A percentile compares a stretch with the other conserved stretches of the same genome.
phyloP scores from a whole-genome alignment of 2,329 filamentous ascomycete species.

The Fulvia fulva region DNA sequence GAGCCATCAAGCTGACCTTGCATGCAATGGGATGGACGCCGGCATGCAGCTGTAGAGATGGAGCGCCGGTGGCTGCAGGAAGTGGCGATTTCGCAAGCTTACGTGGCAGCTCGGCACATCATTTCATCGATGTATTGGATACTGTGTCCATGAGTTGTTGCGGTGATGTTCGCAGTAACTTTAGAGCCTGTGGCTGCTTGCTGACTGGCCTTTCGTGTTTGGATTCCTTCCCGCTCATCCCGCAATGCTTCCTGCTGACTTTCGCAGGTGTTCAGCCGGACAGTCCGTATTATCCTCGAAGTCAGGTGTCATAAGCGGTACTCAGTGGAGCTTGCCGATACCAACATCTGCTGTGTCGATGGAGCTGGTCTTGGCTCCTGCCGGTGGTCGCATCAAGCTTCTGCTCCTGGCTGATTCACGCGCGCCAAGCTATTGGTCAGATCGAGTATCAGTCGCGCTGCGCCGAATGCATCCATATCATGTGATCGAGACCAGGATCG shows the following conservation, averaged over 20 bases:
- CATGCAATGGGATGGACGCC: background rate
- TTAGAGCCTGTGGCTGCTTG: background rate
- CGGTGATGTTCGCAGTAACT: background rate
- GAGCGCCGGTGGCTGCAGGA: background rate
- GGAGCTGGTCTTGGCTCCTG: background rate
- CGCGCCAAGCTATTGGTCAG: background rate
- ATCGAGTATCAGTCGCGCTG: background rate
- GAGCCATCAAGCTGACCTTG: background rate
- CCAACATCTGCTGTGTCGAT: background rate
- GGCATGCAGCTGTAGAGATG: background rate
- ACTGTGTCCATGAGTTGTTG: background rate
- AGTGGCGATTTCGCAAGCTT: background rate
- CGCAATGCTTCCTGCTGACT: background rate
- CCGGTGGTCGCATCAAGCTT: background rate
- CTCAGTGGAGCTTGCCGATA: background rate
- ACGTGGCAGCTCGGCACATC: background rate
- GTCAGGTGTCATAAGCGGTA: background rate
- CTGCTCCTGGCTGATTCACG: background rate
- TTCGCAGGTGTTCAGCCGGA: background rate
- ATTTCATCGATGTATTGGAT: background rate
- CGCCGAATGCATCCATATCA: background rate
- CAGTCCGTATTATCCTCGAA: too few relatives aligned
- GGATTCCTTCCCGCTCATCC: background rate
- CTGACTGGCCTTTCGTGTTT: background rate
- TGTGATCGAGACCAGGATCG: background rate